A percentile compares a stretch with the other conserved stretches of the same genome.
Conservation (phyloP, 345 rosid genomes). For the Rhodomyrtus tomentosa region DNA sequence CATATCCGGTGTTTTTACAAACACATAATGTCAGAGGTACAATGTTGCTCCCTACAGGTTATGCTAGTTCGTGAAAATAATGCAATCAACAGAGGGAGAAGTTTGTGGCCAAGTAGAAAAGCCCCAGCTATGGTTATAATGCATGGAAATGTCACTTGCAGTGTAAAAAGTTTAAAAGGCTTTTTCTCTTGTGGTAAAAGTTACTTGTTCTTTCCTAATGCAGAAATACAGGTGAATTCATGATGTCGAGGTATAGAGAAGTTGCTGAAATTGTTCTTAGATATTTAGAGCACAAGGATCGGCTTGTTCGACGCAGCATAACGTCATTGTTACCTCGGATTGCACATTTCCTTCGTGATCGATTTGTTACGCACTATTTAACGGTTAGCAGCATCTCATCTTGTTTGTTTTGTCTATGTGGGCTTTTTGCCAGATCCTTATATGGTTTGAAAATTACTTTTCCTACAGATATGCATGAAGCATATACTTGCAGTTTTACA, state of each 20-base stretch:
- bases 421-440: background rate
- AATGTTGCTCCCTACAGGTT: background rate
- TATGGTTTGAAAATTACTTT: background rate
- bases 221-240: constrained; percentile 99
- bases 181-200: background rate
- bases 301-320: constrained; percentile 98
- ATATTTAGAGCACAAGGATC: constrained; percentile 87
- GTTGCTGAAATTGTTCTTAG: constrained; percentile 96
- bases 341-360: constrained; percentile 96
- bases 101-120: background rate
- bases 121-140: background rate
- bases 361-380: constrained; percentile 90
- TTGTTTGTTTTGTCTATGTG: background rate
- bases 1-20: background rate
- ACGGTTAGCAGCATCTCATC: constrained; percentile 34
- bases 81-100: background rate
- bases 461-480: constrained; percentile 88
- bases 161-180: background rate
- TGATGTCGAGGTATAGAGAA: constrained; percentile 99
- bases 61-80: background rate
- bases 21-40: background rate
- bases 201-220: background rate
- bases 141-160: background rate
- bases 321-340: constrained; percentile 96
- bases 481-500: constrained; percentile 83